Base-by-base conservation (phyloP, 2,329 filamentous ascomycete genomes). In the Calonectria honghensis region DNA sequence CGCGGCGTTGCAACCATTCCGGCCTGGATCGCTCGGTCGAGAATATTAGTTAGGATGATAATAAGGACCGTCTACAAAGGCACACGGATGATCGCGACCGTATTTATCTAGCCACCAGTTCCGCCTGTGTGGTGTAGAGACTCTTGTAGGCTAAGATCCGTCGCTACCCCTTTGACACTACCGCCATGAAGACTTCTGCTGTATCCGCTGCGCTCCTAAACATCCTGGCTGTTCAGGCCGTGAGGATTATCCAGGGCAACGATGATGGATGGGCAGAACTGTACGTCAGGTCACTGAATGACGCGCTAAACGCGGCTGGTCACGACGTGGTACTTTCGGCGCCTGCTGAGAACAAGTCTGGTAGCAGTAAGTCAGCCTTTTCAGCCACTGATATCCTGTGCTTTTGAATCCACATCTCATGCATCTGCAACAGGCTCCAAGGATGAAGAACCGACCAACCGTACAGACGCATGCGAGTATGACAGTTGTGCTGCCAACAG, bases 211-310 rank as follows among this genome's bases (percentile, higher is more conserved):
- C 76, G 37, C 57, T 82, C 52, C 61, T 82, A 45, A 77, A 78
- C 3, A 77, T 74, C 32, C 78, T 84, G 52, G 81, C 79, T 10
- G 82, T 76, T 1, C 82, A 84, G 70, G 82, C 75, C 39, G 76
- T 89, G 59, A 91, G 91, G 77, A 90, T 93, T 79, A 81, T 95
- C 69, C 91, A 93, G 72, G 89, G 90, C 77, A 95, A 95, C 83
- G 93, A 95, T 77, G 93, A 95, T 81, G 93, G 93, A 41, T 95
- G 93, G 93, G 92, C 93, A 6, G 93, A 94, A 85, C 88, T 89
- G 51, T 94, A 94, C 79, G 85, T 93, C 65, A 90, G 93, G 20
- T 87, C 88, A 0, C 85, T 94, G 67, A 90, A 93, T 83, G 84
- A 90, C 68, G 86, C 88, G 16, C 84, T 95, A 51, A 88, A 84